These are phyloP conservation scores for Leccinum rimulosum DNA, from an alignment of 768 basidiomycete genomes.

Conservation along the genomic window DNA sequence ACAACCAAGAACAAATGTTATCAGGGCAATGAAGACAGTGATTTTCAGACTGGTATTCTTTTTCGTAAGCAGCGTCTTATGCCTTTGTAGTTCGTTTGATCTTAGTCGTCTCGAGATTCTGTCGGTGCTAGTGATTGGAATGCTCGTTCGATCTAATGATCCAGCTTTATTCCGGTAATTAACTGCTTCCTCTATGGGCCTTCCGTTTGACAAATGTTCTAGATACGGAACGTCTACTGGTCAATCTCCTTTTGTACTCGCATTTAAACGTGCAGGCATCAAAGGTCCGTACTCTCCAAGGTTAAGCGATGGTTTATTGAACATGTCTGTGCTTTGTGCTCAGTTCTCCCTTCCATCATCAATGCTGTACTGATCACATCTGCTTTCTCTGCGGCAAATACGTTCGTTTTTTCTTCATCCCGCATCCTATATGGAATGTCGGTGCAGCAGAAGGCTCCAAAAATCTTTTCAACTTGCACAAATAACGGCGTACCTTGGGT, in stretches of 20 bases:
- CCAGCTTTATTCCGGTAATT: conserved; percentile 42
- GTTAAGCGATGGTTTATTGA: conserved; percentile 5
- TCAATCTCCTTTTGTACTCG: conserved; percentile 82
- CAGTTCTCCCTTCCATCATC: conserved; percentile 63
- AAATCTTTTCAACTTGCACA: conserved; percentile 47
- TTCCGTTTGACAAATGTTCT: not conserved
- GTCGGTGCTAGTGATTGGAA: conserved; percentile 55
- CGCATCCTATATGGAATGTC: conserved; percentile 46
- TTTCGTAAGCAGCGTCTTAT: conserved; percentile 9
- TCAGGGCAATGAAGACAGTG: conserved; percentile 71
- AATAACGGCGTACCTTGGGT: conserved; percentile 48
- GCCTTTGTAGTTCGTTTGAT: not conserved
- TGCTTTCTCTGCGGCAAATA: conserved; percentile 71
- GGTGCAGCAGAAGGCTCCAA: conserved; percentile 49
- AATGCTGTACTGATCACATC: conserved; percentile 71
- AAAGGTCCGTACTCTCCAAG: conserved; percentile 38
- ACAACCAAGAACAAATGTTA: conserved; percentile 76
- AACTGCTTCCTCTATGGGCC: not conserved
- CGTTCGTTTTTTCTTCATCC: conserved; percentile 38
- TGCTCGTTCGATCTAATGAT: conserved; percentile 76
- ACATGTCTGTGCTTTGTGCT: not conserved
- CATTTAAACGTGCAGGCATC: conserved; percentile 71
- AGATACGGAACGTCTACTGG: conserved; percentile 43
- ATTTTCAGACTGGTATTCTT: conserved; percentile 68
- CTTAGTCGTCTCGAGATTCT: conserved; percentile 10